phyloP scores from a whole-genome alignment of 192 early-diverging fungal genomes.

The Rhizophagus prolifer region DNA sequence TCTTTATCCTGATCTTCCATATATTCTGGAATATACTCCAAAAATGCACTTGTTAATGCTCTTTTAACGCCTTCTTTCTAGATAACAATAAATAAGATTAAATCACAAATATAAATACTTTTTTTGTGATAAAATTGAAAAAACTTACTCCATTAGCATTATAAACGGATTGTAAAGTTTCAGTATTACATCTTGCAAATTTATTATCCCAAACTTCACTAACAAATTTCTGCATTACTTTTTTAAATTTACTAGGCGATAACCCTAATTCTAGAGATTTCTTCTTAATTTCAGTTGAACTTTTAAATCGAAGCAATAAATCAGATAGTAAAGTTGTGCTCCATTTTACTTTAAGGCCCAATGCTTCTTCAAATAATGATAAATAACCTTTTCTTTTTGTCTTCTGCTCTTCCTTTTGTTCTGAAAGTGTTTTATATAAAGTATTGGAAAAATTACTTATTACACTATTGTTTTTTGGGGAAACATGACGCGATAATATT shows the following conservation, averaged over 20 bases:
- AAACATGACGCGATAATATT: not conserved
- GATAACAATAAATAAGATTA: not conserved
- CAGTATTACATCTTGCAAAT: not conserved
- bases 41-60: conserved; percentile 44
- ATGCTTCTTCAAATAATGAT: not conserved
- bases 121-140: not conserved
- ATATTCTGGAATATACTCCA: conserved; percentile 39
- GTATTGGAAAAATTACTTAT: not conserved
- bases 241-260: not conserved
- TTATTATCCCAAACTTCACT: not conserved
- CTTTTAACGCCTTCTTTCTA: conserved; percentile 14
- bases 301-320: not conserved
- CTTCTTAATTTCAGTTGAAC: not conserved
- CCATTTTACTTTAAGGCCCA: not conserved
- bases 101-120: not conserved
- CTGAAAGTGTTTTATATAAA: not conserved
- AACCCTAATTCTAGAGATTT: not conserved
- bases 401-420: not conserved
- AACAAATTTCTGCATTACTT: not conserved
- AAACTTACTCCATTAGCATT: not conserved
- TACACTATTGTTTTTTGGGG: not conserved
- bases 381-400: not conserved
- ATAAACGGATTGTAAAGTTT: not conserved
- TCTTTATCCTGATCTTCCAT: conserved; percentile 42
- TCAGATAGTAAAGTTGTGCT: not conserved